Base-by-base conservation (phyloP, 2,329 filamentous ascomycete species). In the Colletotrichum eleusines region DNA sequence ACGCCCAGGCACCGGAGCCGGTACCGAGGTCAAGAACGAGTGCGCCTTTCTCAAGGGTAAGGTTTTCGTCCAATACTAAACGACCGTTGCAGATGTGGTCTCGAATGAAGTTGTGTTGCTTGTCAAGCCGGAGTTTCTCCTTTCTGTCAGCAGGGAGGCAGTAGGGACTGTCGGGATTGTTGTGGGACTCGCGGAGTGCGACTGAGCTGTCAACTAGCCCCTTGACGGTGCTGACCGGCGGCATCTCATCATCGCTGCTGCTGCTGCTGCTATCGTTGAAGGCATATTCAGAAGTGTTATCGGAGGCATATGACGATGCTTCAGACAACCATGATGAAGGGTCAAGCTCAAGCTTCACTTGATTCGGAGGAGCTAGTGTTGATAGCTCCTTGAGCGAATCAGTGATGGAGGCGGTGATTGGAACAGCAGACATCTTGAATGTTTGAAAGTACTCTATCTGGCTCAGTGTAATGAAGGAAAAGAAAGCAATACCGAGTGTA, bases 51-150 rank as follows among this genome's bases (percentile, higher is more conserved):
- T 33, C 31, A 23, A 55, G 53, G 31, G 20, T n/a, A 8, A 55
- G 53, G 9, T 20, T 3, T 7, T 55, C 53, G 31, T 55, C 53
- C 20, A 55, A 16, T 7, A 55, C 53, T 31, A 55, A 23, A 14
- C 53, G 53, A 16, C 53, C 53, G 31, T 55, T 9, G 53, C 33
- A 55, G 31, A 55, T 55, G 53, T 55, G 53, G n/a, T 55, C 53
- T n/a, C 53, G 11, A 20, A 55, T 55, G 33, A 55, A 55, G 53
- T 38, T 55, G 20, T 55, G 53, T 33, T 55, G 53, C 11, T 55
- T 55, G 20, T 55, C 53, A 9, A 55, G 53, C 31, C 53, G 31
- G 53, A 55, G 11, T 20, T 38, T 55, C 33, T 55, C 53, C 18
- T 55, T 33, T 20, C n/a, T 55, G 20, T 55, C 53, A n/a, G 53